Evolutionary conservation across 305 asterid species (phyloP).

Genomic region (Fraxinus paxiana): DNA sequence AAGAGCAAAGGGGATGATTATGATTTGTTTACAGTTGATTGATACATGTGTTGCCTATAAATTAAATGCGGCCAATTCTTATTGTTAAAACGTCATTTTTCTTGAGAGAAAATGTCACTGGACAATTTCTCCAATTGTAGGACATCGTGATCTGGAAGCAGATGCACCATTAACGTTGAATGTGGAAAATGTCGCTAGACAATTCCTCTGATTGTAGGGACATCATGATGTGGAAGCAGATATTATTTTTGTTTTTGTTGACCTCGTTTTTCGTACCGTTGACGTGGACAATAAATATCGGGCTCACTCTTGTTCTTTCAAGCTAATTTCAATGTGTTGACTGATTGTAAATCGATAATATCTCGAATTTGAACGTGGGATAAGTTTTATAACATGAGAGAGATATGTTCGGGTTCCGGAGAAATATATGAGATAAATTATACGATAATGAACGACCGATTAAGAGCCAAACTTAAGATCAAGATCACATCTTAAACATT

Average conservation of each 20-base stretch:
- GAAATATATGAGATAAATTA: not conserved
- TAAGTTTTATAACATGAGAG: too few species aligned
- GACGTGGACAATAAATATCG: not conserved
- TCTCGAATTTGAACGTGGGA: not conserved
- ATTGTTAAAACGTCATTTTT: not conserved
- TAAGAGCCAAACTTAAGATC: not conserved
- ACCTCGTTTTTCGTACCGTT: not conserved
- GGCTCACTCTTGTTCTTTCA: not conserved
- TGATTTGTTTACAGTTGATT: not conserved
- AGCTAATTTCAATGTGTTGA: not conserved
- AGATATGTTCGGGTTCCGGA: not conserved
- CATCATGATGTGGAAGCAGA: not conserved
- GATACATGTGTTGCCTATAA: not conserved
- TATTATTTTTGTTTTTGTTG: not conserved
- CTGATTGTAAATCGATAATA: too few species aligned
- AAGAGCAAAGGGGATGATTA: not conserved
- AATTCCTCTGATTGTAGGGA: not conserved
- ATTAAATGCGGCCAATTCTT: not conserved
- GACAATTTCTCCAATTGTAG: not conserved
- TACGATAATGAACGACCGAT: not conserved
- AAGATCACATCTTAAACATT: not conserved
- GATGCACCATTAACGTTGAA: not conserved
- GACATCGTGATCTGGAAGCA: not conserved
- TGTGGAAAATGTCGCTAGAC: not conserved
- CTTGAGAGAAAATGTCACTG: not conserved